A percentile compares a stretch with the other conserved stretches of the same genome.
These are phyloP conservation scores for Meyerozyma sp. DNA, from an alignment of 1,139 yeast species.

Conservation along the genomic window DNA sequence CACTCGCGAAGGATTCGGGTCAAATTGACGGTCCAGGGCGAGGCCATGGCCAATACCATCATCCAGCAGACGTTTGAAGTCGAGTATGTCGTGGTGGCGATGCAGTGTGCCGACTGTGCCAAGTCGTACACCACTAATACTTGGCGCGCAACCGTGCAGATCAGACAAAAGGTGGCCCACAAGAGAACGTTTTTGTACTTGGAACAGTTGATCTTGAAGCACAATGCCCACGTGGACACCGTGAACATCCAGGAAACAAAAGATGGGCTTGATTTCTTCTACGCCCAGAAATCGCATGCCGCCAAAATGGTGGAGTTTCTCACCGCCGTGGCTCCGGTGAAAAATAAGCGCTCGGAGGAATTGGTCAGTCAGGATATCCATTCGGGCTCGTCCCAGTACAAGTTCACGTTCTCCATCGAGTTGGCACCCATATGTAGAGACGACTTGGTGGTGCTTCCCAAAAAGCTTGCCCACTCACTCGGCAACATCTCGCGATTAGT, in stretches of 20 bases:
- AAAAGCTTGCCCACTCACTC: slow-evolving; percentile 73
- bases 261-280: slow-evolving; percentile 94
- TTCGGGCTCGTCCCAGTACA: slow-evolving; percentile 81
- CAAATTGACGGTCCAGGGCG: slow-evolving; percentile 93
- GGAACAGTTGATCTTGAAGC: slow-evolving; percentile 90
- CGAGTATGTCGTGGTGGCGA: slow-evolving; percentile 87
- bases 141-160: slow-evolving; percentile 96
- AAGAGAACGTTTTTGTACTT: slow-evolving; percentile 92
- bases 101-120: slow-evolving; percentile 99
- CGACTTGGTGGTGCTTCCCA: slow-evolving; percentile 87
- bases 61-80: slow-evolving; percentile 95
- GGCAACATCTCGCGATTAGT: slow-evolving; percentile 84
- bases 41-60: slow-evolving; percentile 86
- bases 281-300: slow-evolving; percentile 86
- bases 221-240: slow-evolving; percentile 93
- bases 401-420: slow-evolving; percentile 89
- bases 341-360: slow-evolving; percentile 82
- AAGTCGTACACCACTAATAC: slow-evolving; percentile 92
- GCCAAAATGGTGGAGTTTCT: slow-evolving; percentile 90
- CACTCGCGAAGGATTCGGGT: slow-evolving; percentile 93
- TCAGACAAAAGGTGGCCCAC: slow-evolving; percentile 95
- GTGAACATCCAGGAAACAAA: slow-evolving; percentile 86
- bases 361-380: slow-evolving; percentile 90
- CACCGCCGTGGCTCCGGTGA: slow-evolving; percentile 81
- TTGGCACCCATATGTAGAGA: slow-evolving; percentile 97